phyloP scores from a whole-genome alignment of 768 basidiomycete species.

The Mycena belliarum region DNA sequence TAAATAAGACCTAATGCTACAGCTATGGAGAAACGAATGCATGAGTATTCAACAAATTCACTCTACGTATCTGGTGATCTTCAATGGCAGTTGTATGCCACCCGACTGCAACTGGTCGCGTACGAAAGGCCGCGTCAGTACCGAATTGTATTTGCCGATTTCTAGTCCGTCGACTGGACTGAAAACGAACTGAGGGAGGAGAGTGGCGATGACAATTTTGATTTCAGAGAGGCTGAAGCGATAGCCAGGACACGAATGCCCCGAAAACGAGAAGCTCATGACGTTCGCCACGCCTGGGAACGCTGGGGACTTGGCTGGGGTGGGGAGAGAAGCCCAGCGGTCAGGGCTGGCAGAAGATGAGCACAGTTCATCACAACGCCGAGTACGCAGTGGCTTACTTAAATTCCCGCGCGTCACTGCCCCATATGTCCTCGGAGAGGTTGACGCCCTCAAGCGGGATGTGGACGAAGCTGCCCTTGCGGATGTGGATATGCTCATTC shows the following conservation, averaged over 20 bases:
- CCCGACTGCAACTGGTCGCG: slow-evolving; percentile 35
- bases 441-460: slow-evolving; percentile 61
- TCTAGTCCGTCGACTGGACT: slow-evolving; percentile 38
- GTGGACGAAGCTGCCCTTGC: slow-evolving; percentile 57
- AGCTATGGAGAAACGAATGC: slow-evolving; percentile 1
- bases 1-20: slow-evolving; percentile 19
- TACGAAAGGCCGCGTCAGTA: slow-evolving; percentile 52
- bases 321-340: slow-evolving; percentile 49
- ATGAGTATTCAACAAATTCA: neutral
- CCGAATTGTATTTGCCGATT: slow-evolving; percentile 49
- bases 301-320: slow-evolving; percentile 32
- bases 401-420: slow-evolving; percentile 51
- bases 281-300: slow-evolving; percentile 51
- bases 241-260: slow-evolving; percentile 51
- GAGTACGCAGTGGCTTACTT: slow-evolving; percentile 40
- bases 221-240: slow-evolving; percentile 50
- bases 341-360: slow-evolving; percentile 43
- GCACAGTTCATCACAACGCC: neutral
- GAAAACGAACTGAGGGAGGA: slow-evolving; percentile 49
- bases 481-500: slow-evolving; percentile 42
- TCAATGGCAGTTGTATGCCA: slow-evolving; percentile 44
- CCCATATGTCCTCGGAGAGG: slow-evolving; percentile 54
- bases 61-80: slow-evolving; percentile 27
- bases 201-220: slow-evolving; percentile 49
- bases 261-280: slow-evolving; percentile 58